phyloP scores from a whole-genome alignment of 768 basidiomycete genomes.

The Pleurotus tuoliensis region DNA sequence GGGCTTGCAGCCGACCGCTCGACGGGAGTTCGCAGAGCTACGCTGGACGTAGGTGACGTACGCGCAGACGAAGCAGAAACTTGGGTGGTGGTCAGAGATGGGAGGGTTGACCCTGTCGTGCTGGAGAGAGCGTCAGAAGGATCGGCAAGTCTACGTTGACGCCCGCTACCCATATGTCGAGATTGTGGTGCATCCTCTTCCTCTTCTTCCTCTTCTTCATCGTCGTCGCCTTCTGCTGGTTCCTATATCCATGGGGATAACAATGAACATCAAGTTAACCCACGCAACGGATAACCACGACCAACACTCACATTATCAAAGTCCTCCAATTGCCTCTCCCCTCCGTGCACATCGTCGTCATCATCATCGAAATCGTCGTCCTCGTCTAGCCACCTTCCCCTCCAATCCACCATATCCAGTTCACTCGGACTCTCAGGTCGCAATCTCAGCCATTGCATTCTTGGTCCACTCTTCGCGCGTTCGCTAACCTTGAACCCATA shows the following conservation, averaged over 20 bases:
- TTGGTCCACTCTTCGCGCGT: conserved; percentile 87
- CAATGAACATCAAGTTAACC: too few species aligned
- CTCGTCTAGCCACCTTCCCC: conserved; percentile 81
- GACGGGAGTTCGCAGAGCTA: conserved; percentile 42
- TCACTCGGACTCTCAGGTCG: conserved; percentile 79
- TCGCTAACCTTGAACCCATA: conserved; percentile 99
- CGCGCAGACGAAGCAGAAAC: conserved; percentile 36
- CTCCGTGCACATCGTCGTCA: conserved; percentile 69
- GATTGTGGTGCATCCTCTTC: conserved; percentile 46
- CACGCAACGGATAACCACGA: too few species aligned
- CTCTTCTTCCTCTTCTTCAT: conserved; percentile 61
- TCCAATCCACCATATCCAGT: conserved; percentile 85
- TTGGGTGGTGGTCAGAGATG: conserved; percentile 30
- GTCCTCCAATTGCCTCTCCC: conserved; percentile 77
- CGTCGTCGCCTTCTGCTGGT: conserved; percentile 44
- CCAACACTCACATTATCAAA: conserved; percentile 65
- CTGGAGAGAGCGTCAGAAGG: neutral
- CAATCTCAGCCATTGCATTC: conserved; percentile 95
- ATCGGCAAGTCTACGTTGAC: conserved; percentile 1
- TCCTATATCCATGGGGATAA: conserved; percentile 30
- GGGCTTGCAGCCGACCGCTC: conserved; percentile 29
- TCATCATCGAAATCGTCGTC: conserved; percentile 59
- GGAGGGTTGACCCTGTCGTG: neutral
- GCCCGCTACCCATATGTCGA: conserved; percentile 12
- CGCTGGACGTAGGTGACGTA: conserved; percentile 48